These are phyloP conservation scores for Thermochaetoides thermophila DNA, from an alignment of 495 filamentous ascomycete genomes.

Conservation along the genomic window DNA sequence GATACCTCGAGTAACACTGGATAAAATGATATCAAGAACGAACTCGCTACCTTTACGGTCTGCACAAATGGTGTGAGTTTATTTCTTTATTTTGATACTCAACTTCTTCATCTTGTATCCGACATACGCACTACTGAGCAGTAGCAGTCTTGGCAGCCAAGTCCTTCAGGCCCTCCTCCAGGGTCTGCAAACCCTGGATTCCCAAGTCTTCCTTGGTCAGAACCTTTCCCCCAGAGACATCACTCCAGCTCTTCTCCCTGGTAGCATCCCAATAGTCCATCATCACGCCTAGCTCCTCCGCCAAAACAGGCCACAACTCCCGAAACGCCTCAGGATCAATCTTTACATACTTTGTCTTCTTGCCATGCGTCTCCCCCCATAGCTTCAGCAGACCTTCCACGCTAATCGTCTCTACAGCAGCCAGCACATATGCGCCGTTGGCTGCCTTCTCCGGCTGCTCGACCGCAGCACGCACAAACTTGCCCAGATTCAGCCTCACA, in stretches of 20 bases:
- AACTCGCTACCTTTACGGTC: too few relatives aligned
- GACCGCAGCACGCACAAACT: conserved; percentile 26
- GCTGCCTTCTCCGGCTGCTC: conserved; percentile 19
- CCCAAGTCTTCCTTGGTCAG: conserved; percentile 9
- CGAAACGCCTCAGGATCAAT: conserved; percentile 14
- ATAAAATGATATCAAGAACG: too few relatives aligned
- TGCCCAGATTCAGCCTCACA: conserved; percentile 20
- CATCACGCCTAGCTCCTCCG: conserved; percentile 25
- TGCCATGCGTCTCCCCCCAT: conserved; percentile 22
- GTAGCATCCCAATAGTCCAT: conserved; percentile 24
- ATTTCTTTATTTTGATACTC: too few relatives aligned
- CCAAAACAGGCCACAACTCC: conserved; percentile 23
- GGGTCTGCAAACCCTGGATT: conserved; percentile 3
- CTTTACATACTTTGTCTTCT: conserved; percentile 12
- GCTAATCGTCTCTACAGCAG: conserved; percentile 13
- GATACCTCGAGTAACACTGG: too few relatives aligned
- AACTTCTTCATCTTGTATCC: too few relatives aligned
- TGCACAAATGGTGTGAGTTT: too few relatives aligned
- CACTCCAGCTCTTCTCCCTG: conserved; percentile 21
- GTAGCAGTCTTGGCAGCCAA: too few relatives aligned
- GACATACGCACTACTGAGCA: too few relatives aligned
- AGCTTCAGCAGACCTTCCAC: conserved; percentile 21
- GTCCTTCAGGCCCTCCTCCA: too few relatives aligned
- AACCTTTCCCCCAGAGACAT: conserved; percentile 6
- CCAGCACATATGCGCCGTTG: conserved; percentile 20